Percentiles rank a stretch among this genome's conserved stretches.
phyloP scores from a whole-genome alignment of 441 rosid species.

The Aleurites moluccanus region DNA sequence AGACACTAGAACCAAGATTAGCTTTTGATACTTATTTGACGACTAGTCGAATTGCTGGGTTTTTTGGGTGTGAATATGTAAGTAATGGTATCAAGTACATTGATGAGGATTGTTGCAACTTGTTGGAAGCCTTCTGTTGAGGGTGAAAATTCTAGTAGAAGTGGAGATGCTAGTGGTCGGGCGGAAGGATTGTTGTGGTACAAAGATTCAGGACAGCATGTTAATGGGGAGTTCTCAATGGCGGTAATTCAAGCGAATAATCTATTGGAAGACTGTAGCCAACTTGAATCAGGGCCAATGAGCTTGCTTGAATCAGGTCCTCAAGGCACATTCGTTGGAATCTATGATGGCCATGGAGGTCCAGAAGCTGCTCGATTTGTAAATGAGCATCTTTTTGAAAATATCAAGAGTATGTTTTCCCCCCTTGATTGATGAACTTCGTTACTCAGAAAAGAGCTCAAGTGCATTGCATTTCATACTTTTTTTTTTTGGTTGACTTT shows the following conservation, averaged over 20 bases:
- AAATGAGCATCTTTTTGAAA: constrained; percentile 59
- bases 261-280: constrained; percentile 77
- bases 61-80: constrained; percentile 71
- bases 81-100: constrained; percentile 73
- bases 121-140: constrained; percentile 84
- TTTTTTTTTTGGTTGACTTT: background rate
- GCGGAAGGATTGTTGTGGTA: constrained; percentile 84
- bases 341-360: constrained; percentile 99
- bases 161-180: constrained; percentile 51
- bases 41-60: constrained; percentile 62
- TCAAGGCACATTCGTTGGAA: constrained; percentile 87
- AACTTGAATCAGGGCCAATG: constrained; percentile 88
- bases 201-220: constrained; percentile 69
- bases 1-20: constrained; percentile 38
- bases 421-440: constrained; percentile 6
- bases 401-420: constrained; percentile 60
- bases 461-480: background rate
- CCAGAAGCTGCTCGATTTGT: constrained; percentile 81
- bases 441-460: background rate
- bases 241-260: constrained; percentile 88
- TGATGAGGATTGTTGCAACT: constrained; percentile 68
- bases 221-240: constrained; percentile 85
- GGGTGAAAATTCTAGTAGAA: constrained; percentile 64
- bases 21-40: constrained; percentile 41
- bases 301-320: constrained; percentile 70